A percentile compares a stretch with the other conserved stretches of the same genome.
Evolutionary conservation across 768 basidiomycete genomes (phyloP).

Genomic region (Hemileccinum impolitum): DNA sequence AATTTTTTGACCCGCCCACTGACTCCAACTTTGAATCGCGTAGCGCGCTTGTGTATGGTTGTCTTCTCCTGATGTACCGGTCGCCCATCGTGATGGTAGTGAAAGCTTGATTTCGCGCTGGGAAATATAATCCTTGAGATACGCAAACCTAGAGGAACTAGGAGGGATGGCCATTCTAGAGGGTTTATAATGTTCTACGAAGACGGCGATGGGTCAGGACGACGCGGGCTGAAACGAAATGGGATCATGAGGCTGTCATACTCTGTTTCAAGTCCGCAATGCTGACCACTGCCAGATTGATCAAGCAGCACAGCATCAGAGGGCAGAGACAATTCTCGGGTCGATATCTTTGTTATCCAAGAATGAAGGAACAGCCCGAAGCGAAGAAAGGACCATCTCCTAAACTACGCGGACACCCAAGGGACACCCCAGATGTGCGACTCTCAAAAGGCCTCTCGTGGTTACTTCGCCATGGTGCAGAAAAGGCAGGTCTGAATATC

Average conservation of each 20-base stretch:
- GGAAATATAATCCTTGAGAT: conserved; percentile 50
- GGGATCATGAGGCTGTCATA: conserved; percentile 10
- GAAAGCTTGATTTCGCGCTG: conserved; percentile 39
- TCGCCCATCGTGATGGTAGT: conserved; percentile 15
- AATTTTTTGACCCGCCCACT: conserved; percentile 64
- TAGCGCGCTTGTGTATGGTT: conserved; percentile 19
- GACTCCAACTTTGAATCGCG: conserved; percentile 47
- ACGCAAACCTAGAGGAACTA: conserved; percentile 28
- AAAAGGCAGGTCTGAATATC: conserved; percentile 69
- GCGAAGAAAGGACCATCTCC: conserved; percentile 19
- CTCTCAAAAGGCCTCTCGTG: conserved; percentile 87
- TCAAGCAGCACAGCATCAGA: not conserved
- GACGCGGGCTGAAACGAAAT: conserved; percentile 7
- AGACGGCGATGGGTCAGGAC: not conserved
- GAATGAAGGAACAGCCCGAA: conserved; percentile 8
- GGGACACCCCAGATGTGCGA: conserved; percentile 64
- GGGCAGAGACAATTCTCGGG: not conserved
- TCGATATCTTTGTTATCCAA: conserved; percentile 3
- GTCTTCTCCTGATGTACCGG: conserved; percentile 19
- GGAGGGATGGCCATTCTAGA: conserved; percentile 28
- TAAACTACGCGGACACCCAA: conserved; percentile 57
- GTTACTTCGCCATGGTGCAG: conserved; percentile 88
- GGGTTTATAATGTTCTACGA: conserved; percentile 6
- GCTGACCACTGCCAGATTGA: conserved; percentile 4
- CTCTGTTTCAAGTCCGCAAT: conserved; percentile 5